Evolutionary conservation across 228 moss, liverwort and hornwort genomes (phyloP).

Genomic region (Sphagnum magellanicum): DNA sequence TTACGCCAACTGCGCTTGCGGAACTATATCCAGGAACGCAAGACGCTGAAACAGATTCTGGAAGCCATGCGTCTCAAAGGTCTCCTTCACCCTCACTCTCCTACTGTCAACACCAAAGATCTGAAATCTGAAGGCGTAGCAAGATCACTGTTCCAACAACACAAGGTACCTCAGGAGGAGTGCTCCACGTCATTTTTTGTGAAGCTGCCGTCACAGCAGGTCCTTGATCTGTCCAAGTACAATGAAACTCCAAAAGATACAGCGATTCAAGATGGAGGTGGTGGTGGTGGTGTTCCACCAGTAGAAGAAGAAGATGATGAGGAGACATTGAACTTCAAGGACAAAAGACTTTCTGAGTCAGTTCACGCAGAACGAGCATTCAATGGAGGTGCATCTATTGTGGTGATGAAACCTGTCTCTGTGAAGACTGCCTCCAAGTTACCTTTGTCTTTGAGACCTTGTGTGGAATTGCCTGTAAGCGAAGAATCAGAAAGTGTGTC

Average conservation of each 20-base stretch:
- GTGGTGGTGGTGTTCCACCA: constrained; percentile 12
- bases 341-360: too few species aligned
- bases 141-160: constrained; percentile 9
- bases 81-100: constrained; percentile 34
- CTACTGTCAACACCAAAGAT: constrained; percentile 11
- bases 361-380: background rate
- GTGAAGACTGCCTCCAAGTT: constrained; percentile 14
- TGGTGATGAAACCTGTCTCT: constrained; percentile 79
- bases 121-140: constrained; percentile 9
- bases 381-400: constrained; percentile 67
- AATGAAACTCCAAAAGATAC: constrained; percentile 1
- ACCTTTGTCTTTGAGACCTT: constrained; percentile 16
- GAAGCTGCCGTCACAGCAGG: constrained; percentile 9
- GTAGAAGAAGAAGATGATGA: constrained; percentile 2
- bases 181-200: constrained; percentile 9
- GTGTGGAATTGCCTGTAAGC: constrained; percentile 12
- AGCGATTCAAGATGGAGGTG: constrained; percentile 12
- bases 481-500: constrained; percentile 25
- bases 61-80: constrained; percentile 66
- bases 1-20: constrained; percentile 49
- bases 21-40: constrained; percentile 52
- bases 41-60: constrained; percentile 55
- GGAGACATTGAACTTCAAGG: too few species aligned
- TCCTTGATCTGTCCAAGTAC: constrained; percentile 7
- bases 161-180: constrained; percentile 12